Conservation (phyloP, 192 early-diverging fungal species). For the Bifiguratus adelaidae region DNA sequence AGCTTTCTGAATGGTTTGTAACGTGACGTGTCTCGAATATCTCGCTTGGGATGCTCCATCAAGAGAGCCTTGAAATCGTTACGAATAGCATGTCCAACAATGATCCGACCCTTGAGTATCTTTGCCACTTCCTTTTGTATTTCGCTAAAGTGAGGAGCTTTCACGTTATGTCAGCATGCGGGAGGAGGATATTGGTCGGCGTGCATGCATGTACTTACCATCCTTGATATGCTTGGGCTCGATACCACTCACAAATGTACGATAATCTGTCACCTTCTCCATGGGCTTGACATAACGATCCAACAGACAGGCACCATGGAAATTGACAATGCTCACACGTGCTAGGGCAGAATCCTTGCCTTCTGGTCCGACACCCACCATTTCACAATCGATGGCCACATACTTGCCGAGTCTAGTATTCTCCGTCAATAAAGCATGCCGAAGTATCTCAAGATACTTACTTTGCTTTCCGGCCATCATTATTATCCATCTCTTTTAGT, state of each 20-base stretch:
- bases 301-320: conserved; percentile 72
- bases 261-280: conserved; percentile 86
- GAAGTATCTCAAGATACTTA: conserved; percentile 3
- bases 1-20: conserved; percentile 67
- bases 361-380: conserved; percentile 90
- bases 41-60: conserved; percentile 64
- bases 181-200: neutral
- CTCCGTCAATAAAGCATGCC: conserved; percentile 12
- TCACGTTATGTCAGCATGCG: neutral
- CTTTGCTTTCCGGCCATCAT: conserved; percentile 10
- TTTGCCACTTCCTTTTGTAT: conserved; percentile 75
- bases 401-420: conserved; percentile 63
- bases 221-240: conserved; percentile 58
- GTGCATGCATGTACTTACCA: conserved; percentile 14
- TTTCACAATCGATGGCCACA: conserved; percentile 97
- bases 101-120: conserved; percentile 71
- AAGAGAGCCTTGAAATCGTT: conserved; percentile 82
- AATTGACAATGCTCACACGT: conserved; percentile 90
- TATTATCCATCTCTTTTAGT: conserved; percentile 12
- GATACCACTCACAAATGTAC: conserved; percentile 89
- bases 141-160: conserved; percentile 59
- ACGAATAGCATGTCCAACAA: conserved; percentile 86
- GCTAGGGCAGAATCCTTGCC: conserved; percentile 81
- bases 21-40: conserved; percentile 76
- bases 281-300: conserved; percentile 79